Evolutionary conservation across 192 early-diverging fungal species (phyloP), one percentile per base, ranked within the genome.

Genomic region (Mortierella alpina): DNA sequence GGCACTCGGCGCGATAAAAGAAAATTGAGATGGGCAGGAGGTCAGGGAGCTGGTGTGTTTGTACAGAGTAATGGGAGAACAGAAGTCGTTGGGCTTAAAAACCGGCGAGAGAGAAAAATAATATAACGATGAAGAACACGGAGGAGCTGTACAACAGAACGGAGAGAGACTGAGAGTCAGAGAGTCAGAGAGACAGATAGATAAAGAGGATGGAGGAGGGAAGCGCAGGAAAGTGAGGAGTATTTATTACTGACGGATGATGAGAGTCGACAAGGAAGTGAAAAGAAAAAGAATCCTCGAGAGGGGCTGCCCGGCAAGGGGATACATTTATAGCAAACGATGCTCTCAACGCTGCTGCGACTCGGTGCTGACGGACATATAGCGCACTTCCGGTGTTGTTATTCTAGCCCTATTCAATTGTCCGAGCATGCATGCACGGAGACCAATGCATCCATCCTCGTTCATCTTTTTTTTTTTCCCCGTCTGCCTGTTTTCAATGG

Each of bases 331-430:
- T 31, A 31, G 31, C 31, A 31, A 31, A 31, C 31, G 31, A 31
- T 31, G 31, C 31, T 31, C 31, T 31, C 31, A 31, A 31, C 31
- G 31, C 31, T 31, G 31, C 31, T 31, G 31, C 31, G 31, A 31
- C 31, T 31, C 31, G 31, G 31, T 31, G 31, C 31, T 31, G 9
- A 20, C 31, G 31, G 31, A 31, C 31, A 50, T 70, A 52, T 18
- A 46, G 51, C 18, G n/a, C 18, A 70, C n/a, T 59, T 70, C 68
- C 52, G 68, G 68, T 70, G 68, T 70, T 10, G 58, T 60, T 42
- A 70, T 11, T 70, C 7, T 59, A 60, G n/a, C 15, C 31, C 68
- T 9, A 70, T 70, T 70, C 68, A 70, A 59, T 70, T 31, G 18
- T 5, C 59, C 56, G 39, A 20, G 39, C 55, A 57, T 68, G 66